Base-by-base conservation (phyloP, 176 grass and related monocot species). In the Phoenix dactylifera region DNA sequence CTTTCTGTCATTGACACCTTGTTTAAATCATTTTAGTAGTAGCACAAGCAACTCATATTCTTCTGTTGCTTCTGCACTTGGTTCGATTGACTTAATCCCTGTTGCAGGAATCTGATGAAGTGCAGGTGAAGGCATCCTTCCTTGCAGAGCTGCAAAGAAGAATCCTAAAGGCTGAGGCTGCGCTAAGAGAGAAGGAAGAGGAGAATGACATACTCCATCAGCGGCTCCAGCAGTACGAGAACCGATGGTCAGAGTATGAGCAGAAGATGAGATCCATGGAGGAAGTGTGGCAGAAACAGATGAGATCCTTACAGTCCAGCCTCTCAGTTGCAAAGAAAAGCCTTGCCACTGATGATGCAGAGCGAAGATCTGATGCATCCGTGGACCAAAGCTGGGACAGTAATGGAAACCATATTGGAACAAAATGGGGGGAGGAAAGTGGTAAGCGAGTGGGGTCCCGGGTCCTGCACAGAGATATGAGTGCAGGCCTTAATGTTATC, bases 201-300 rank as follows among this genome's bases (percentile, higher is more conserved):
- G 87, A 97, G 68, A 97, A 97, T 24, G 84, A 97, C 71, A 82
- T 83, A 62, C 87, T 97, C 35, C 77, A 85, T 17, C 84, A 97
- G 52, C 80, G 69, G 23, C 75, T 97, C 49, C 87, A 91, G 54
- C 87, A 97, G 60, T 91, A 91, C 7, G 93, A 97, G 61, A 88
- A 53, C 18, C 80, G 87, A 4, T 97, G 93, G 93, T 67, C 61
- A 20, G 93, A 97, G 55, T 97, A 97, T 1, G 93, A 97, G 66
- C 84, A 87, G 77, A 97, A 97, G 72, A 97, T 97, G 93, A 77
- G 80, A 78, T 60, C 93, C 26, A 97, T 97, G 93, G 93, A 97
- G 66, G 93, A 97, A 62, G 89, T 88, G 81, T 97, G 93, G 93
- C 93, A 97, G 74, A 88, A 87, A 66, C 93, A 97, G 55, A 91